Base-by-base conservation (phyloP, 73 alveolate species). In the Paramecium primaurelia region DNA sequence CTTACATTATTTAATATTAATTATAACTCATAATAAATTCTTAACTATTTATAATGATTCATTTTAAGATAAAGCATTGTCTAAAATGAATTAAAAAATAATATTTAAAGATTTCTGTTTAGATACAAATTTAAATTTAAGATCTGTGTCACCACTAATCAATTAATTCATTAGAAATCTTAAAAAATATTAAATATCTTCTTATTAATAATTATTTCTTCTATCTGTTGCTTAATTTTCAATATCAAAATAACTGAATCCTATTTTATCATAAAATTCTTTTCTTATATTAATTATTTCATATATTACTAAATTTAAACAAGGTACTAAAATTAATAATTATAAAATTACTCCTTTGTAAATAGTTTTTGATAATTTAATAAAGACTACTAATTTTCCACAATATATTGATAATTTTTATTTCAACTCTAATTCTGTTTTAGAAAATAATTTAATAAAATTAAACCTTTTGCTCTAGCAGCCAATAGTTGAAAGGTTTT, bases 391-490 rank as follows among this genome's bases (percentile, higher is more conserved):
- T 22, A 75, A 16, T 18, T 75, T 75, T 36, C 88, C 88, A 32
- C 42, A 32, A 34, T 32, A 22, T 34, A 26, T 18, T 34, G 64
- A 22, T 34, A 75, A 37, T 22, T 75, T 75, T 37, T 40, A 37
- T 37, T 37, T 75, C 20, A 75, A 22, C 34, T 75, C 88, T 18
- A 75, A 75, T 40, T 75, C 88, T 30, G 42, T 22, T 11, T 32
- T 40, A 18, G 42, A 34, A 75, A 37, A 32, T 36, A 75, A 22
- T 34, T 75, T 75, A 45, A 75, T 34, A 14, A 75, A 75, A 37
- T 75, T 22, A 75, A 37, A 22, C 88, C 69, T 75, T 75, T 75
- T 3, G 14, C 88, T 75, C 37, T 58, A 58, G 88, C 88, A 30
- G 88, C 60, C 86, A 30, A 71, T 71, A 2, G 69, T 36, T 16